These are phyloP conservation scores for Mycena sp. DNA, from an alignment of 1,284 basidiomycete genomes.

Conservation along the genomic window DNA sequence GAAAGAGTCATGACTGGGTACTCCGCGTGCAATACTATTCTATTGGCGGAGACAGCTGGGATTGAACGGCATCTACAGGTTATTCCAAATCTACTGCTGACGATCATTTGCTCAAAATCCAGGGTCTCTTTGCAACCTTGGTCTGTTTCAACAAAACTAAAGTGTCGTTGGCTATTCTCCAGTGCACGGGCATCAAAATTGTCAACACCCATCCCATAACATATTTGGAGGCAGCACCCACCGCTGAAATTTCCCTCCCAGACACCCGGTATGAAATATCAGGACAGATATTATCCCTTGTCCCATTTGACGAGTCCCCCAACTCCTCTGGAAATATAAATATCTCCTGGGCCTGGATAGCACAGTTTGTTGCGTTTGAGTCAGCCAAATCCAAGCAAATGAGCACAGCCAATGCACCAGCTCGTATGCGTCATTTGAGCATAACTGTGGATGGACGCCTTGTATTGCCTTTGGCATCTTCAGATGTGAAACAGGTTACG, in stretches of 20 bases:
- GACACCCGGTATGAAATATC: background rate
- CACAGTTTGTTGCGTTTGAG: background rate
- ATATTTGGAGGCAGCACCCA: background rate
- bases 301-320: background rate
- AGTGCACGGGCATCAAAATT: too few species aligned
- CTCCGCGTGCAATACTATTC: too few species aligned
- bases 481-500: background rate
- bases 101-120: too few species aligned
- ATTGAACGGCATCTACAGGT: too few species aligned
- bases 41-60: too few species aligned
- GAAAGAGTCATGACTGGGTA: too few species aligned
- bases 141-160: background rate
- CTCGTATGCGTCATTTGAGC: background rate
- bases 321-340: background rate
- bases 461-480: background rate
- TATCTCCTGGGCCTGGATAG: background rate
- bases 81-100: too few species aligned
- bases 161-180: slow-evolving; percentile 7
- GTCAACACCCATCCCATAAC: too few species aligned
- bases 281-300: background rate
- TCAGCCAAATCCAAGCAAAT: background rate
- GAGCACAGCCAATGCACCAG: background rate
- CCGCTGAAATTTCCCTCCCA: background rate
- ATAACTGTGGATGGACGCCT: background rate
- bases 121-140: too few species aligned